A percentile compares a stretch with the other conserved stretches of the same genome.
Evolutionary conservation across 306 rosid genomes (phyloP).

Genomic region (Oemleria cerasiformis): DNA sequence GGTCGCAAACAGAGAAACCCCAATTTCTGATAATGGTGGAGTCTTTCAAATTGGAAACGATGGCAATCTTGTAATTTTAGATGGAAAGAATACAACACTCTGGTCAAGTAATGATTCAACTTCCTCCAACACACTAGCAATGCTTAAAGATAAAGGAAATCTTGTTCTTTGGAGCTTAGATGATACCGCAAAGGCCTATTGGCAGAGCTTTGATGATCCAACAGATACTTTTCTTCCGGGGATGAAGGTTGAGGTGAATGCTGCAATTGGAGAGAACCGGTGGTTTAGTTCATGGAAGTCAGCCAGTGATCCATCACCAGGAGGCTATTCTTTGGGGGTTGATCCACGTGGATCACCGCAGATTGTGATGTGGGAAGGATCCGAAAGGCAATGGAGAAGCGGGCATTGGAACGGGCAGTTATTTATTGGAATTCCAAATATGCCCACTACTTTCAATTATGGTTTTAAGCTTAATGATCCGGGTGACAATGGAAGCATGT

Average conservation of each 20-base stretch:
- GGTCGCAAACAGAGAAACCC: slow-evolving; percentile 71
- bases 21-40: slow-evolving; percentile 45
- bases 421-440: slow-evolving; percentile 48
- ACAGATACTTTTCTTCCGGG: slow-evolving; percentile 69
- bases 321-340: slow-evolving; percentile 53
- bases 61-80: slow-evolving; percentile 50
- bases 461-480: slow-evolving; percentile 44
- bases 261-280: slow-evolving; percentile 25
- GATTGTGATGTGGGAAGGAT: slow-evolving; percentile 67
- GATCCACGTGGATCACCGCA: slow-evolving; percentile 68
- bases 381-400: slow-evolving; percentile 63
- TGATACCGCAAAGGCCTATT: background rate
- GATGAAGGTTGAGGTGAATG: slow-evolving; percentile 44
- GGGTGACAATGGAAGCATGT: slow-evolving; percentile 15
- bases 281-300: slow-evolving; percentile 68
- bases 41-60: slow-evolving; percentile 34
- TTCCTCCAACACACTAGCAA: slow-evolving; percentile 20
- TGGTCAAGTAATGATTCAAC: slow-evolving; percentile 49
- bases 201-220: slow-evolving; percentile 68
- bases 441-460: slow-evolving; percentile 29
- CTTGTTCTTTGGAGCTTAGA: slow-evolving; percentile 35
- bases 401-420: slow-evolving; percentile 68
- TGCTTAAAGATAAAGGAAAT: slow-evolving; percentile 41
- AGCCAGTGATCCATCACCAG: slow-evolving; percentile 49
- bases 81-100: slow-evolving; percentile 24